Evolutionary conservation across 768 basidiomycete genomes (phyloP).

Genomic region (Austroboletus festivus): DNA sequence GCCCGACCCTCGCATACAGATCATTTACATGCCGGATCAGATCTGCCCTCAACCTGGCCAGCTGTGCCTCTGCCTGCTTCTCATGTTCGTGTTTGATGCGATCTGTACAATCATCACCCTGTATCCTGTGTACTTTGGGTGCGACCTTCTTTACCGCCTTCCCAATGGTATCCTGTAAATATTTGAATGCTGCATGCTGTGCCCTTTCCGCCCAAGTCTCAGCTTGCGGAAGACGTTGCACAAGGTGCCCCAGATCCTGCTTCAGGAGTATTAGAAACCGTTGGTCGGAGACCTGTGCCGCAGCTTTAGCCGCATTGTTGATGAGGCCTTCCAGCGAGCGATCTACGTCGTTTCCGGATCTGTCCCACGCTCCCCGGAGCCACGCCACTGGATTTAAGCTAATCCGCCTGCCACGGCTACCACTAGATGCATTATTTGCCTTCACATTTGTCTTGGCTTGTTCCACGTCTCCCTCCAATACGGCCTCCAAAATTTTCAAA

Average conservation of each 20-base stretch:
- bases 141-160: constrained; percentile 10
- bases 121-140: constrained; percentile 6
- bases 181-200: not conserved
- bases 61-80: constrained; percentile 9
- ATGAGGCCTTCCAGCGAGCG: constrained; percentile 2
- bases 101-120: not conserved
- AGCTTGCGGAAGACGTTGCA: not conserved
- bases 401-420: too few relatives aligned
- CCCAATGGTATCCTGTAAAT: not conserved
- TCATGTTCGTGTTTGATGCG: not conserved
- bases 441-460: constrained; percentile 1
- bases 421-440: not conserved
- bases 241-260: not conserved
- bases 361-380: too few relatives aligned
- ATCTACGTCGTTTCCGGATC: not conserved
- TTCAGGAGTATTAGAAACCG: constrained; percentile 13
- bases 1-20: not conserved
- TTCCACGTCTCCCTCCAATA: constrained; percentile 6
- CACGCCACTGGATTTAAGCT: too few relatives aligned
- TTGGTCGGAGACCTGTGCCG: constrained; percentile 7
- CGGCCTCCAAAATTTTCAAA: not conserved
- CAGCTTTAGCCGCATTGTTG: not conserved
- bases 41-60: constrained; percentile 5
- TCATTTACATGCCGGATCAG: constrained; percentile 21
- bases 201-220: not conserved